Evolutionary conservation across 192 early-diverging fungal species (phyloP).

Genomic region (Rhizoclosmatium globosum): DNA sequence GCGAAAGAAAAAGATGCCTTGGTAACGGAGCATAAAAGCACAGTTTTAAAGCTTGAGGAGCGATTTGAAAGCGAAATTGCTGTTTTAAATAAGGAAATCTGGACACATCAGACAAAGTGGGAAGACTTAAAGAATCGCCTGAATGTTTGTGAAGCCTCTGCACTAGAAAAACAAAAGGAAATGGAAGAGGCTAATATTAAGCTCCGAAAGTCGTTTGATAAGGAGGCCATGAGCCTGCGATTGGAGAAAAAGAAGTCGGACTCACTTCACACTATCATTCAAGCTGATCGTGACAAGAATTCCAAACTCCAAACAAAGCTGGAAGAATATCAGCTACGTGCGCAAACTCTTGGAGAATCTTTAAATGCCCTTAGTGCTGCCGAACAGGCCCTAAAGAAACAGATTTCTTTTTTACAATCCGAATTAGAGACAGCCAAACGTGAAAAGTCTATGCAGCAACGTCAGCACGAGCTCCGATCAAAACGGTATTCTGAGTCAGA

Average conservation of each 20-base stretch:
- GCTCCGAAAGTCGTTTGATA: constrained; percentile 1
- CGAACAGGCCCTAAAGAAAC: constrained; percentile 1
- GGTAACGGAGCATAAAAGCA: background rate
- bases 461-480: background rate
- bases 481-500: constrained; percentile 19
- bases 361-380: background rate
- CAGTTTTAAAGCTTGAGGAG: constrained; percentile 1
- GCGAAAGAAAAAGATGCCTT: constrained; percentile 16
- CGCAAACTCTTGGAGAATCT: background rate
- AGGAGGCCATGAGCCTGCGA: constrained; percentile 5
- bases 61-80: background rate
- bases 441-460: background rate
- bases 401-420: background rate
- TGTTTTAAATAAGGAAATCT: background rate
- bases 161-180: background rate
- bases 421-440: background rate
- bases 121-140: background rate
- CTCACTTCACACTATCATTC: constrained; percentile 16
- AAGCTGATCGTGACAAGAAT: constrained; percentile 3
- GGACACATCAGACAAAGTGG: background rate
- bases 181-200: background rate
- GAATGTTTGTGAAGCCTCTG: background rate
- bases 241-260: constrained; percentile 25
- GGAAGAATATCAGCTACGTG: constrained; percentile 2
- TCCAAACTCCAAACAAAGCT: background rate